Conservation (phyloP, 1,284 basidiomycete species). For the Apiotrichum sp. region DNA sequence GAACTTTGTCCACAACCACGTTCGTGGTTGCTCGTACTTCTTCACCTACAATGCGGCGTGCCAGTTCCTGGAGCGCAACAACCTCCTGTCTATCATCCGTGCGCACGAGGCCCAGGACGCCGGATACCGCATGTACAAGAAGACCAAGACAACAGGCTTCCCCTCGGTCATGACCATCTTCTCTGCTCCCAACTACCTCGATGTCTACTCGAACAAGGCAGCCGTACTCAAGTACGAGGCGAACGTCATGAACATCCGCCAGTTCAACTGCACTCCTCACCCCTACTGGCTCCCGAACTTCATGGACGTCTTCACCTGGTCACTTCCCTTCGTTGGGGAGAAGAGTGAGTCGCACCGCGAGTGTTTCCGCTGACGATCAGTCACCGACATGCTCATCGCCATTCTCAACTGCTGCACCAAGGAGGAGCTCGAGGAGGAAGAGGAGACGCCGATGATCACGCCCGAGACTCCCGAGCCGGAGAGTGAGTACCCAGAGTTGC, state of each 20-base stretch:
- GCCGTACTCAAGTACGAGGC: slow-evolving; percentile 94
- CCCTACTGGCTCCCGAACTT: slow-evolving; percentile 98
- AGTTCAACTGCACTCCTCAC: slow-evolving; percentile 93
- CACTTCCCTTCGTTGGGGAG: slow-evolving; percentile 94
- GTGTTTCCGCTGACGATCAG: slow-evolving; percentile 45
- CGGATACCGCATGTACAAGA: slow-evolving; percentile 94
- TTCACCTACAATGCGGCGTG: slow-evolving; percentile 94
- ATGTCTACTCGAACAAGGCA: slow-evolving; percentile 95
- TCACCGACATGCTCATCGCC: slow-evolving; percentile 93
- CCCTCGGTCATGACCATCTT: slow-evolving; percentile 97
- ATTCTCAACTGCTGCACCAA: slow-evolving; percentile 90
- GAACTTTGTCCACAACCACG: slow-evolving; percentile 81
- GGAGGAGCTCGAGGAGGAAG: slow-evolving; percentile 83
- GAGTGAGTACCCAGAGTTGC: slow-evolving; percentile 16
- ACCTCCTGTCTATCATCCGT: slow-evolving; percentile 86
- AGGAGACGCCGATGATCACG: slow-evolving; percentile 51
- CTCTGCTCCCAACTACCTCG: slow-evolving; percentile 90
- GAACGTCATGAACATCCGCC: slow-evolving; percentile 83
- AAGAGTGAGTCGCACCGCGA: slow-evolving; percentile 61
- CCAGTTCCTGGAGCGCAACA: slow-evolving; percentile 88
- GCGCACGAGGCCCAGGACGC: slow-evolving; percentile 95
- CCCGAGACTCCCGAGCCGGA: slow-evolving; percentile 36
- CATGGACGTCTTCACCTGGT: slow-evolving; percentile 99
- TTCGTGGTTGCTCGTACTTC: slow-evolving; percentile 92
- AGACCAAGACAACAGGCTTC: slow-evolving; percentile 82